These are phyloP conservation scores for Dendrobium catenatum DNA, from an alignment of 106 monocot genomes.

Conservation along the genomic window DNA sequence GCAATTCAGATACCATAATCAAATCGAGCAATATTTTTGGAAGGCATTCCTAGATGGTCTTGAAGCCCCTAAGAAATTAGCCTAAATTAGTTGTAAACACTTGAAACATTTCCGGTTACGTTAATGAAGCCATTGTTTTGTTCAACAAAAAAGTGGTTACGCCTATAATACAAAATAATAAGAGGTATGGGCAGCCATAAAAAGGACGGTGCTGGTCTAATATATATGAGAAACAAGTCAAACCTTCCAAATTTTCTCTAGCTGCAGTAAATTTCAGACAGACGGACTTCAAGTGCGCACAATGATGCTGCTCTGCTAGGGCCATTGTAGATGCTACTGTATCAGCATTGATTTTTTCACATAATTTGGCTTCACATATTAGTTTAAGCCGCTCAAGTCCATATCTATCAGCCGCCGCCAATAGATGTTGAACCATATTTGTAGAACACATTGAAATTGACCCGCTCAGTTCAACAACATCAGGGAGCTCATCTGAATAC, in stretches of 20 bases:
- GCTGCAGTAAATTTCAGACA: slow-evolving; percentile 58
- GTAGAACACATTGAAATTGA: slow-evolving; percentile 46
- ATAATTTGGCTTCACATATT: slow-evolving; percentile 68
- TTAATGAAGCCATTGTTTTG: too few relatives aligned
- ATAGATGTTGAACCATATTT: slow-evolving; percentile 59
- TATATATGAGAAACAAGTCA: slow-evolving; percentile 1
- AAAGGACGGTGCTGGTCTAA: background rate
- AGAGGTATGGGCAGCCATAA: too few relatives aligned
- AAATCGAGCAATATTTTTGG: too few relatives aligned
- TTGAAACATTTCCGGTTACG: too few relatives aligned
- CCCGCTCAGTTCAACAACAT: slow-evolving; percentile 46
- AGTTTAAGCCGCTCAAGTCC: slow-evolving; percentile 65
- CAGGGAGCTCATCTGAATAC: slow-evolving; percentile 65
- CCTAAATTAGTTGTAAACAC: too few relatives aligned
- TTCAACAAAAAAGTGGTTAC: too few relatives aligned
- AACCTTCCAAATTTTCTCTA: slow-evolving; percentile 71
- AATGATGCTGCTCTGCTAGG: slow-evolving; percentile 76
- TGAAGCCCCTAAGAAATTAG: too few relatives aligned
- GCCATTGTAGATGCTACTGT: slow-evolving; percentile 75
- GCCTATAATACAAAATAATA: too few relatives aligned
- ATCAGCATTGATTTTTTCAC: slow-evolving; percentile 51
- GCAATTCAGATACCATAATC: too few relatives aligned
- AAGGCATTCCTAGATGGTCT: too few relatives aligned
- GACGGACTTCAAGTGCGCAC: slow-evolving; percentile 53
- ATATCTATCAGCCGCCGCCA: slow-evolving; percentile 83